Percentiles rank a stretch among this genome's conserved stretches.
phyloP scores from a whole-genome alignment of 1,139 yeast genomes.

The Protomyces macrosporus region DNA sequence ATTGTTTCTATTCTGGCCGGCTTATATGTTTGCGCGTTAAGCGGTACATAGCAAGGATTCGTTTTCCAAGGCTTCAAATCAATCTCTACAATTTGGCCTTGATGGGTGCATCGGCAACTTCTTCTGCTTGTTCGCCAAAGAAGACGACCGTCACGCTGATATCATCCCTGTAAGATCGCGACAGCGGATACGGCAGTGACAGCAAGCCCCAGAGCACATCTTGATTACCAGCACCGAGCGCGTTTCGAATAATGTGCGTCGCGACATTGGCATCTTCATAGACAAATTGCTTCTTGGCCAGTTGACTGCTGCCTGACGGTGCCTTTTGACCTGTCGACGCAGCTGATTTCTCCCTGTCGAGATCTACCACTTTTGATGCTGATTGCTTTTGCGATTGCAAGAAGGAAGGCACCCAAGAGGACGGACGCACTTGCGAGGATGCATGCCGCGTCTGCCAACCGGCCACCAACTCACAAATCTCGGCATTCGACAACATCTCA shows the following conservation, averaged over 20 bases:
- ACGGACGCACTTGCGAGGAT: neutral
- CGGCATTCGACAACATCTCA: conserved; percentile 87
- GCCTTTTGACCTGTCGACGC: conserved; percentile 8
- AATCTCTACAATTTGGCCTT: conserved; percentile 7
- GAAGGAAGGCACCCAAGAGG: conserved; percentile 22
- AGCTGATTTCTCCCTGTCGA: neutral
- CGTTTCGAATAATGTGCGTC: conserved; percentile 89
- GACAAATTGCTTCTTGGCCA: conserved; percentile 26
- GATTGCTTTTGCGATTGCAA: neutral
- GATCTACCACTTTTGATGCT: neutral
- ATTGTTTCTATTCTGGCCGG: neutral
- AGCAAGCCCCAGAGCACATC: conserved; percentile 85
- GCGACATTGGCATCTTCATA: conserved; percentile 69
- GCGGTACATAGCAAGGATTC: neutral
- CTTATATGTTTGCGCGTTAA: neutral
- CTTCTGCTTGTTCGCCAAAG: conserved; percentile 52
- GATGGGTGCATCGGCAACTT: neutral
- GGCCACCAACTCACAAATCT: conserved; percentile 84
- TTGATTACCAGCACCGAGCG: conserved; percentile 82
- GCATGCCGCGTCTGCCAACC: conserved; percentile 64
- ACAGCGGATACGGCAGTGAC: conserved; percentile 87
- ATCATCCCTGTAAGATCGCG: conserved; percentile 91
- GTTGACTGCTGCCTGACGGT: neutral
- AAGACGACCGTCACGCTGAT: conserved; percentile 92
- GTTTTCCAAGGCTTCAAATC: neutral